Percentiles rank a stretch among this genome's conserved stretches.
Conservation (phyloP, 2,329 filamentous ascomycete species). For the Aspergillus nomiae region DNA sequence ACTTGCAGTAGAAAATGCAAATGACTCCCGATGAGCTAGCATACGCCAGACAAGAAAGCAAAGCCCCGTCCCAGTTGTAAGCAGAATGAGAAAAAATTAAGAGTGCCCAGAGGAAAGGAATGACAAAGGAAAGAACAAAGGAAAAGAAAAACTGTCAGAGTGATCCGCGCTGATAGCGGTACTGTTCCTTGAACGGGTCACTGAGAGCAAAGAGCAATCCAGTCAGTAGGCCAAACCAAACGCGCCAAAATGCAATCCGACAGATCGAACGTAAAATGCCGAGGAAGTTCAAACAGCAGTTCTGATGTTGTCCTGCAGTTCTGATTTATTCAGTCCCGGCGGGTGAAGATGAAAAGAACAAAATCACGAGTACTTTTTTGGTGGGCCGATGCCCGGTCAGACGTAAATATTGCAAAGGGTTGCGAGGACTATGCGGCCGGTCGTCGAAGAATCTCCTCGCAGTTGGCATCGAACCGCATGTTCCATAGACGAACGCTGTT, state of each 20-base stretch:
- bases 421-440: constrained; percentile 43
- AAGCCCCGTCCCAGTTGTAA: constrained; percentile 27
- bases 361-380: constrained; percentile 9
- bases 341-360: not conserved
- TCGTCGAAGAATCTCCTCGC: constrained; percentile 76
- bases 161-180: constrained; percentile 19
- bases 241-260: constrained; percentile 40
- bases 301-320: not conserved
- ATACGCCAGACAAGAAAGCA: constrained; percentile 20
- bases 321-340: not conserved
- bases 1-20: constrained; percentile 24
- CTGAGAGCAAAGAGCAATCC: constrained; percentile 28
- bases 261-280: constrained; percentile 9
- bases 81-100: constrained; percentile 16
- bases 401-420: not conserved
- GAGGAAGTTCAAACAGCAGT: not conserved
- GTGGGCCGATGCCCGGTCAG: not conserved
- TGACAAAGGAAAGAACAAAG: constrained; percentile 14
- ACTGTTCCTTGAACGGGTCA: not conserved
- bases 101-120: constrained; percentile 8
- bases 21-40: constrained; percentile 28
- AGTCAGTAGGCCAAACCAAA: constrained; percentile 33
- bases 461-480: constrained; percentile 93
- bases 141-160: constrained; percentile 1
- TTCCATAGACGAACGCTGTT: constrained; percentile 84